These are phyloP conservation scores for Arbutus unedo DNA, from an alignment of 148 eudicot genomes.

Conservation along the genomic window DNA sequence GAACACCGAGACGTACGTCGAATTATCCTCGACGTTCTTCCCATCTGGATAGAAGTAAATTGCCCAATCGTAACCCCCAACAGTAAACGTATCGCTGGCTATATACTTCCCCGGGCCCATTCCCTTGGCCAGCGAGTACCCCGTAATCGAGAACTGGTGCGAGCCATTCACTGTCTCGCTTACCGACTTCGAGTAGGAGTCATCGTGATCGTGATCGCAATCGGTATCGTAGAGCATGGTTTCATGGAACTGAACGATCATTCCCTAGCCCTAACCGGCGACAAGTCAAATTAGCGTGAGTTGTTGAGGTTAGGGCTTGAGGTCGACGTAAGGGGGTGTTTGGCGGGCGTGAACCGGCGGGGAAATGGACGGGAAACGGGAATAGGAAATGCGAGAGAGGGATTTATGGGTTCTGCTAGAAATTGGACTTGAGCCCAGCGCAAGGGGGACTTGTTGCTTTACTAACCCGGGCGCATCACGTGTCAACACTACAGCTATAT, in stretches of 20 bases:
- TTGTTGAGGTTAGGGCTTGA: neutral
- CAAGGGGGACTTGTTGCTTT: too few relatives aligned
- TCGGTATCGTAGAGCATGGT: constrained; percentile 29
- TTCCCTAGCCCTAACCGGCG: constrained; percentile 15
- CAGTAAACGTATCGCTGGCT: constrained; percentile 63
- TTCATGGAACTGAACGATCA: constrained; percentile 28
- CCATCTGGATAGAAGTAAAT: constrained; percentile 94
- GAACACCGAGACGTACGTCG: constrained; percentile 67
- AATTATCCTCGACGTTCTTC: constrained; percentile 75
- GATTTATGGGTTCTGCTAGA: neutral
- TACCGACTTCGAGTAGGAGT: constrained; percentile 58
- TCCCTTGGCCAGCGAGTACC: constrained; percentile 82
- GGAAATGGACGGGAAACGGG: neutral
- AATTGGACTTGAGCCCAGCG: too few relatives aligned
- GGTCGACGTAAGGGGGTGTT: neutral
- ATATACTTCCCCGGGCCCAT: constrained; percentile 81
- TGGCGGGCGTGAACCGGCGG: neutral
- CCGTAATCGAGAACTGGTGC: constrained; percentile 69
- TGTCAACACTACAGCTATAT: too few relatives aligned
- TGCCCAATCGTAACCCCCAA: constrained; percentile 93
- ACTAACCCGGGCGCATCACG: too few relatives aligned
- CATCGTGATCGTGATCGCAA: neutral
- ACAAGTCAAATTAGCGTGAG: neutral
- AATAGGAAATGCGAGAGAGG: neutral
- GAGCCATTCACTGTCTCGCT: constrained; percentile 79